Base-by-base conservation (phyloP, 2,329 filamentous ascomycete genomes). In the Elsinoe perseae region DNA sequence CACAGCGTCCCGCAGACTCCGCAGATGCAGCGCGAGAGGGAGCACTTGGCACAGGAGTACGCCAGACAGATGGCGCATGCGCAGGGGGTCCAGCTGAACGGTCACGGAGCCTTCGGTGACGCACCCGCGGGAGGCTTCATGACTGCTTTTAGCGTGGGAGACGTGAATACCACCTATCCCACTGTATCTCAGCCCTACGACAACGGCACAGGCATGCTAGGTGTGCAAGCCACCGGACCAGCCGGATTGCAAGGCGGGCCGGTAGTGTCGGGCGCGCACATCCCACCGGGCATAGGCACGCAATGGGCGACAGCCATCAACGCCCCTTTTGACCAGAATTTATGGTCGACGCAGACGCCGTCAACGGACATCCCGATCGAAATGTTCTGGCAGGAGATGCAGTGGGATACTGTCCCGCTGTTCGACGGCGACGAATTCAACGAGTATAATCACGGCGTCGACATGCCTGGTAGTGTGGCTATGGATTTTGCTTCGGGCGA, bases 321-420 rank as follows among this genome's bases (percentile, higher is more conserved):
- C 1, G 44, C 25, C 2, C 25, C 44, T 3, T 52, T 52, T n/a
- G 48, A 52, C 30, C 48, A 52, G 48, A 52, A 52, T 12, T 20
- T 52, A 18, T 52, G 48, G 48, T 28, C 48, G 2, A 28, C 38
- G 18, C 28, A 34, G 48, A 52, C 48, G 10, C 48, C 48, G 28
- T 16, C 27, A n/a, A 38, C 48, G 28, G 48, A 52, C 10, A 52
- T 52, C 6, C 48, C 48, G 30, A 18, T 52, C n/a, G 48, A 52
- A 30, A 52, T 52, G 30, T 64, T 60, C 43, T 64, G 62, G 62
- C 58, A 64, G 32, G 61, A 61, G 10, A 62, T 64, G 62, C 61
- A 62, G 61, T 62, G 62, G 61, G 61, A 64, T 36, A 58, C 61
- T 2, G 59, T 43, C 54, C 61, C 48, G 12, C 12, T 36, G 28